phyloP scores from a whole-genome alignment of 108 stramenopile genomes.

The Skeletonema potamos region DNA sequence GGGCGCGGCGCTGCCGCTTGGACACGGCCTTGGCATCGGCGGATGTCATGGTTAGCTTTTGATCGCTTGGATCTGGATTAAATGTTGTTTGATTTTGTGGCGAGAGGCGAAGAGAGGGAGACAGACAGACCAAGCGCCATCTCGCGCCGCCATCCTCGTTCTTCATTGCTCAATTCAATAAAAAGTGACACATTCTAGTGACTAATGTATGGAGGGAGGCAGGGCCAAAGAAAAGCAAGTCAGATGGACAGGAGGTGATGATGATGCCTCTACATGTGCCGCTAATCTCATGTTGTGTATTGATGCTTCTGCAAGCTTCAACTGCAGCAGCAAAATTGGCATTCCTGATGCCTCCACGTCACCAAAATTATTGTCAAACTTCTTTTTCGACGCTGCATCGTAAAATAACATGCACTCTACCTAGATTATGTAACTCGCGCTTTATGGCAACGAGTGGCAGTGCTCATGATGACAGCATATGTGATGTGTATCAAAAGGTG shows the following conservation, averaged over 20 bases:
- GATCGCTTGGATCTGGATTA: background rate
- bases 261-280: background rate
- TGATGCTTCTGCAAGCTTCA: background rate
- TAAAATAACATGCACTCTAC: background rate
- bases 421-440: background rate
- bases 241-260: background rate
- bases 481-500: slow-evolving; percentile 41
- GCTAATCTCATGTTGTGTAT: background rate
- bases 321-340: background rate
- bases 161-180: no score
- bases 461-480: slow-evolving; percentile 15
- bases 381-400: background rate
- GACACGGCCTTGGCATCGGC: slow-evolving; percentile 35
- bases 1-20: slow-evolving; percentile 70
- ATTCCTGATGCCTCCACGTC: background rate
- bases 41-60: slow-evolving; percentile 15
- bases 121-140: slow-evolving; percentile 15
- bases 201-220: background rate
- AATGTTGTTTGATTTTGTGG: background rate
- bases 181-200: no score
- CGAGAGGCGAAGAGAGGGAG: background rate
- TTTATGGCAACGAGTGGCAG: background rate
- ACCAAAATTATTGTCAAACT: background rate
- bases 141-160: no score
- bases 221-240: background rate